Evolutionary conservation across 257 asterid species (phyloP), one percentile per base, ranked within the genome.

Genomic region (Solanum ossicruentum): DNA sequence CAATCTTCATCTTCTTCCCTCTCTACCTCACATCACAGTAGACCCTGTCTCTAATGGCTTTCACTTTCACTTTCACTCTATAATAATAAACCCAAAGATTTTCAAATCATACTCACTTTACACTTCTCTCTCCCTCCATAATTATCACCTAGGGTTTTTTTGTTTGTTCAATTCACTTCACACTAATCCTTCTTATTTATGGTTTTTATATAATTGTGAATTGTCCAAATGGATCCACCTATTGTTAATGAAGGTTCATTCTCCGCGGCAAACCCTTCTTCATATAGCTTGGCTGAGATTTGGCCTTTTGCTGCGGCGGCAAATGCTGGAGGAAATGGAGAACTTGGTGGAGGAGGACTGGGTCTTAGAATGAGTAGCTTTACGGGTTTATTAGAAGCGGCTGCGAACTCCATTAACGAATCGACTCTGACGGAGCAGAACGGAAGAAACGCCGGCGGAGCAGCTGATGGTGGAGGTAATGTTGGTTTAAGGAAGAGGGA

Each of bases 371-470:
- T 90, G 90, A 90, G 91, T 12, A 89, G 87, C 86, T 89, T 91
- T 52, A 85, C 90, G 45, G 83, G 84, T 21, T 86, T 88, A 17
- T 70, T 81, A 23, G 89, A 87, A 65, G 89, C 80, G 5, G 83
- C 89, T 26, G 82, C 86, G 0, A 84, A 87, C 54, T 92, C 94
- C 18, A 85, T 90, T 51, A 95, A 90, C 56, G 96, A 92, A 86
- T 93, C 99, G 80, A 93, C 95, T 73, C 89, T 91, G 72, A 95
- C 99, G 84, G 95, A 93, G 84, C 96, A 87, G 85, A 89, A 93
- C 84, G 91, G 90, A 32, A 81, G 91, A 80, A 84, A 85, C 82
- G 89, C 90, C 39, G 91, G 89, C 47, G 91, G 90, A 11, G 10
- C 21, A 26, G 88, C 83, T 63, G 71, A 3, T 63, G 70, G 6